Conservation (phyloP, 306 rosid species). For the Fagus sylvatica region DNA sequence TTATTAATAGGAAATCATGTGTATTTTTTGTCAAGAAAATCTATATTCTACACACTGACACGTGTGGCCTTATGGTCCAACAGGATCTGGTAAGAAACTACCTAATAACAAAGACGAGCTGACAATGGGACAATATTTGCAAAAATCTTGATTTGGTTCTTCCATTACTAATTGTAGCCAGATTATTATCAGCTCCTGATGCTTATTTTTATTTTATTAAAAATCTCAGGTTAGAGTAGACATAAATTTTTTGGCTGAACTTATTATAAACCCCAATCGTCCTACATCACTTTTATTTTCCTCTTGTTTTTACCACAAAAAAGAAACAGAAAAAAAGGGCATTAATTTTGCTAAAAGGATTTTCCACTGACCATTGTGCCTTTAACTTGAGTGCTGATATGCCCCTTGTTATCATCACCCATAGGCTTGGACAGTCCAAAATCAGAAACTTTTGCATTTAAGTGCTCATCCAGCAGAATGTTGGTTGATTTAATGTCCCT, state of each 20-base stretch:
- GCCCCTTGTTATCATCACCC: slow-evolving; percentile 39
- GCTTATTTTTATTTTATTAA: not conserved
- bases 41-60: not conserved
- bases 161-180: not conserved
- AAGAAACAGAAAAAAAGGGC: no score
- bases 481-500: slow-evolving; percentile 69
- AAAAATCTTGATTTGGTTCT: no score
- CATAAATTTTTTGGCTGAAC: no score
- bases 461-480: slow-evolving; percentile 48
- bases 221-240: no score
- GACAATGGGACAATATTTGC: no score
- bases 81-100: not conserved
- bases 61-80: not conserved
- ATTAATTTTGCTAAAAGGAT: not conserved
- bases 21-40: not conserved
- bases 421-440: slow-evolving; percentile 66
- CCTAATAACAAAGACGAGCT: not conserved
- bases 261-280: not conserved
- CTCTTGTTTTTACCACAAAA: not conserved
- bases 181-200: not conserved
- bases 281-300: not conserved
- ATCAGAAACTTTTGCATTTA: slow-evolving; percentile 61
- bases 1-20: not conserved
- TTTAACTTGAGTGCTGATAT: slow-evolving; percentile 58
- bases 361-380: slow-evolving; percentile 47